Percentiles rank a stretch among this genome's conserved stretches.
These are phyloP conservation scores for Berberis vulgaris DNA, from an alignment of 164 flowering plant species.

Conservation along the genomic window DNA sequence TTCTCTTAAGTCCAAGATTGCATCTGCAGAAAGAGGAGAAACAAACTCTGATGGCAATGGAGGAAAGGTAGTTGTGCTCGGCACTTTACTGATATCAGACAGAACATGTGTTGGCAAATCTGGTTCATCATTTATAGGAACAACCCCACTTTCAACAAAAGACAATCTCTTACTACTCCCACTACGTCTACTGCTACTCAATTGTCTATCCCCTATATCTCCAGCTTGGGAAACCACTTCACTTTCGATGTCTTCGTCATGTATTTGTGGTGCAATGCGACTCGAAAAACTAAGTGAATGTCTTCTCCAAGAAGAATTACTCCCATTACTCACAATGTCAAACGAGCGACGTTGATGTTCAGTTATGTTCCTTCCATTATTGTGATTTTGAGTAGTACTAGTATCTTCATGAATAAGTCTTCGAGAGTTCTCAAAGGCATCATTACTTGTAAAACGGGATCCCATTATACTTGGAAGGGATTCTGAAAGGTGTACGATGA, in stretches of 20 bases:
- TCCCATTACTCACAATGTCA: not conserved
- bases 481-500: too few species aligned
- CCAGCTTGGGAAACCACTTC: slow-evolving; percentile 68
- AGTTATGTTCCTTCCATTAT: not conserved
- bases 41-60: too few species aligned
- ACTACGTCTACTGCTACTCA: slow-evolving; percentile 38
- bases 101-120: slow-evolving; percentile 11
- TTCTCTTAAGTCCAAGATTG: slow-evolving; percentile 11
- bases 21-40: slow-evolving; percentile 20
- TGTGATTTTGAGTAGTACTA: too few species aligned
- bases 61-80: slow-evolving; percentile 1
- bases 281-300: slow-evolving; percentile 24
- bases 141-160: slow-evolving; percentile 23
- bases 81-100: too few species aligned
- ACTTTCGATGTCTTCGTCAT: slow-evolving; percentile 29
- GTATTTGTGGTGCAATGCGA: slow-evolving; percentile 9
- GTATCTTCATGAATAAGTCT: too few species aligned
- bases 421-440: too few species aligned
- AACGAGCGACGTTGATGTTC: not conserved
- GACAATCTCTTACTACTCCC: slow-evolving; percentile 24
- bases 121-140: slow-evolving; percentile 23
- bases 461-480: too few species aligned
- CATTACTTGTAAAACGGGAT: too few species aligned
- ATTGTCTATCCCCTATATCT: slow-evolving; percentile 63
- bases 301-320: slow-evolving; percentile 19